Base-by-base conservation (phyloP, 441 rosid genomes). In the Jatropha multifida region DNA sequence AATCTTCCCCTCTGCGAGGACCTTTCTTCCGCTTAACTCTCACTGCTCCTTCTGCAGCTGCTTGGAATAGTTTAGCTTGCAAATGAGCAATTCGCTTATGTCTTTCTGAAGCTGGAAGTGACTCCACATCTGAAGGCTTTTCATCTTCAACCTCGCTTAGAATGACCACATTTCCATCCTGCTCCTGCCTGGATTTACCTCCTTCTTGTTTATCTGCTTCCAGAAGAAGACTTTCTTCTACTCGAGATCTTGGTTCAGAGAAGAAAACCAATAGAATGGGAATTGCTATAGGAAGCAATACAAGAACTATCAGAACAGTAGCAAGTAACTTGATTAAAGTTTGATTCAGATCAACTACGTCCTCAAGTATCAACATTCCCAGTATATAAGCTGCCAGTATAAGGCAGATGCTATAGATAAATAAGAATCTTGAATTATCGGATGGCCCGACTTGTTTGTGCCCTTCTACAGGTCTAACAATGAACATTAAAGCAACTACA, bases 391-490 rank as follows among this genome's bases (percentile, higher is more conserved):
- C 92, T 18, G 98, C 98, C 58, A 96, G 81, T 10, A 94, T 78
- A 64, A 96, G 84, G 82, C 99, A 96, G 52, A 92, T 81, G 41
- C 91, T 79, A 72, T 96, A 92, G 76, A 92, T 82, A 81, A 87
- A 82, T 32, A 93, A 81, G 79, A 84, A 92, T 83, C 97, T 90
- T 13, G 81, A 74, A 75, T 85, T 88, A 76, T 96, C 98, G 0
- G 94, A 86, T 12, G 90, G 83, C 46, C 91, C 85, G 2, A 85
- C 78, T 81, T 96, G 99, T 76, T 87, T 90, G 81, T 92, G 97
- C 77, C 97, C 99, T 79, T 90, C 91, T 56, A 91, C 99, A n/a
- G 98, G 99, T 83, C 98, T 90, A 78, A 96, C 82, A 10, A 91
- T 69, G 80, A 91, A 96, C 99, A 96, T 94, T 23, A 92, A 79